Evolutionary conservation across 2,329 filamentous ascomycete genomes (phyloP).

Genomic region (Cyanodermella asteris): DNA sequence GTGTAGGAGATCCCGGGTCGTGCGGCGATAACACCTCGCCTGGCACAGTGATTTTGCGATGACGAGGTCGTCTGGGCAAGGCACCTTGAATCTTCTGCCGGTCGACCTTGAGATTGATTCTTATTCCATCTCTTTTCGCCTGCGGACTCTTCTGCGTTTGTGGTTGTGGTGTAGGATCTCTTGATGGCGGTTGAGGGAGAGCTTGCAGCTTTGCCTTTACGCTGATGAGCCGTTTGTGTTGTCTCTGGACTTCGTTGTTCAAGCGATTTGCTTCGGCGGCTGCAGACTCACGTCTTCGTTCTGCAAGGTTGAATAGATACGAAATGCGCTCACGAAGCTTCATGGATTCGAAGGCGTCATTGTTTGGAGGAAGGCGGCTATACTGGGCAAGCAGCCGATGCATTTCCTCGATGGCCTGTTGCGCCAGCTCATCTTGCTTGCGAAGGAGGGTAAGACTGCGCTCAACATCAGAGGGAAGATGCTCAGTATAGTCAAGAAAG

Average conservation of each 20-base stretch:
- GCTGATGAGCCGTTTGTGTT: constrained; percentile 32
- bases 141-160: constrained; percentile 15
- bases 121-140: constrained; percentile 18
- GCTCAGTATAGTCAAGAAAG: constrained; percentile 48
- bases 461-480: constrained; percentile 41
- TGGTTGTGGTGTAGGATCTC: constrained; percentile 33
- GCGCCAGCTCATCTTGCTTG: constrained; percentile 24
- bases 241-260: constrained; percentile 34
- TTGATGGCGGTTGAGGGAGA: constrained; percentile 36
- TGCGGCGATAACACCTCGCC: constrained; percentile 22
- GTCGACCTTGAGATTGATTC: constrained; percentile 11
- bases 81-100: constrained; percentile 4
- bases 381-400: constrained; percentile 29
- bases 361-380: constrained; percentile 23
- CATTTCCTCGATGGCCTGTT: constrained; percentile 20
- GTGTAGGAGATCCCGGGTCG: constrained; percentile 17
- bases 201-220: constrained; percentile 41
- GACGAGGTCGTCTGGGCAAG: constrained; percentile 6
- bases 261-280: constrained; percentile 34
- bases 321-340: constrained; percentile 37
- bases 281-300: constrained; percentile 32
- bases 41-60: constrained; percentile 19
- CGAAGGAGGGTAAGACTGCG: constrained; percentile 41
- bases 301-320: constrained; percentile 29
- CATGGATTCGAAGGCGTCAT: constrained; percentile 27